Conservation (phyloP, 352 stramenopile genomes). For the Pythium plurisporium region DNA sequence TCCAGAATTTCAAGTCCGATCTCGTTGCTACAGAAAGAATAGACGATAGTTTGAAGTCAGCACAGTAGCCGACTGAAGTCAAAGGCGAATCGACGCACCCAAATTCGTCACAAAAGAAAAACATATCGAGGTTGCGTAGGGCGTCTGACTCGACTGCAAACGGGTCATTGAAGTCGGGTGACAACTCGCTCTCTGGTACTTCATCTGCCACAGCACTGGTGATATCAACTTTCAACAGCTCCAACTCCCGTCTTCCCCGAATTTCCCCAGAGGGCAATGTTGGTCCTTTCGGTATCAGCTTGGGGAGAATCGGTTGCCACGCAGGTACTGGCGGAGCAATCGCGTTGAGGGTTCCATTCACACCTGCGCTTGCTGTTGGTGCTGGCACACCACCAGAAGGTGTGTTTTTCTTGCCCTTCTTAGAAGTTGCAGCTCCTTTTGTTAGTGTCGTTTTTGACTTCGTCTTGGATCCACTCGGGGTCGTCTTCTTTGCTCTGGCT, state of each 20-base stretch:
- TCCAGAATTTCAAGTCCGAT: constrained; percentile 82
- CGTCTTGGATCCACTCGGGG: background rate
- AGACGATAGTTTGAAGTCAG: background rate
- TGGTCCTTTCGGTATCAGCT: constrained; percentile 54
- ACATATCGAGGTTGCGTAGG: constrained; percentile 75
- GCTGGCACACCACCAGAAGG: background rate
- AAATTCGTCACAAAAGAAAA: constrained; percentile 85
- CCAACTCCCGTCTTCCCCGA: constrained; percentile 52
- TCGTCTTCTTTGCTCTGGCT: constrained; percentile 11
- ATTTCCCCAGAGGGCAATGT: constrained; percentile 57
- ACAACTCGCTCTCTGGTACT: constrained; percentile 55
- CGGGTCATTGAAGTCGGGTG: constrained; percentile 60
- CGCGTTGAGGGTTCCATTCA: background rate
- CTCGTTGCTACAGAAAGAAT: constrained; percentile 37
- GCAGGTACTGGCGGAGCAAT: constrained; percentile 3
- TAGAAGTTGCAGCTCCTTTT: constrained; percentile 4
- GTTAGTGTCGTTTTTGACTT: constrained; percentile 9
- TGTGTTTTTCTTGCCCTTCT: constrained; percentile 8
- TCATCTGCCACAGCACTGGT: constrained; percentile 35
- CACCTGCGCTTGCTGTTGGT: background rate
- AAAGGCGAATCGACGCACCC: constrained; percentile 43
- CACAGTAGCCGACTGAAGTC: background rate
- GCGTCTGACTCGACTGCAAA: constrained; percentile 59
- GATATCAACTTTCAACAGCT: constrained; percentile 32
- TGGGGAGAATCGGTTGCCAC: constrained; percentile 34